Evolutionary conservation across 371 early-diverging fungal species (phyloP).

Genomic region (Actinomortierella wolfii): DNA sequence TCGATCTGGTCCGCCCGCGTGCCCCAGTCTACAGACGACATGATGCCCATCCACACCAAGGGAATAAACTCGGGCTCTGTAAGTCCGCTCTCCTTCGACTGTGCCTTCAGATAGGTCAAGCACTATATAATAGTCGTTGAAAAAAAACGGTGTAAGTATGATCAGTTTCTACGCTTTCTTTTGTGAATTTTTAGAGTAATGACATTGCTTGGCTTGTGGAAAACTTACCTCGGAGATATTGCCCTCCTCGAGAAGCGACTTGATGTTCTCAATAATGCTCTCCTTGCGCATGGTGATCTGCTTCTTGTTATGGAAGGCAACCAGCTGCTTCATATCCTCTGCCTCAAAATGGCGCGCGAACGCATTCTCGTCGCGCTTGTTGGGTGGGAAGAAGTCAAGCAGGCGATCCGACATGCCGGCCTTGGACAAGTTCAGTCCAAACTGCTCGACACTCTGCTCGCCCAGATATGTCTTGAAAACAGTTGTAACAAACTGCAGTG

Average conservation of each 20-base stretch:
- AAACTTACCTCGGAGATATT: constrained; percentile 60
- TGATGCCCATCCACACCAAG: constrained; percentile 82
- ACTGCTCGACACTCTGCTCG: constrained; percentile 77
- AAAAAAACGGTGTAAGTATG: too few relatives aligned
- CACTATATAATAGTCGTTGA: constrained; percentile 50
- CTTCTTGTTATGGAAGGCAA: constrained; percentile 77
- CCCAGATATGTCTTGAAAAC: constrained; percentile 82
- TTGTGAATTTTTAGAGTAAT: too few relatives aligned
- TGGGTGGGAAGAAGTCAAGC: constrained; percentile 90
- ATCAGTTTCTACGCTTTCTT: too few relatives aligned
- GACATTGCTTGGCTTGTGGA: too few relatives aligned
- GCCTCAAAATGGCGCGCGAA: constrained; percentile 91
- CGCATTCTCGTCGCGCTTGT: constrained; percentile 87
- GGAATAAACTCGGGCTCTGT: constrained; percentile 75
- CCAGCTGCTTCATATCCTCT: constrained; percentile 86
- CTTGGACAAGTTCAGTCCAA: constrained; percentile 69
- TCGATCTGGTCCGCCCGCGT: constrained; percentile 86
- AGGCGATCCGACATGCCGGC: constrained; percentile 76
- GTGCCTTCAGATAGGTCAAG: constrained; percentile 63
- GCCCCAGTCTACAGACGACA: constrained; percentile 77
- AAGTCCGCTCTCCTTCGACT: constrained; percentile 76
- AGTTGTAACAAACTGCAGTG: constrained; percentile 80
- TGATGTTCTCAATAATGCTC: constrained; percentile 61
- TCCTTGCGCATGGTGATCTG: constrained; percentile 73
- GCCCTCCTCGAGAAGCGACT: constrained; percentile 63